These are phyloP conservation scores for Podila epicladia DNA, from an alignment of 192 early-diverging fungal genomes.

Conservation along the genomic window DNA sequence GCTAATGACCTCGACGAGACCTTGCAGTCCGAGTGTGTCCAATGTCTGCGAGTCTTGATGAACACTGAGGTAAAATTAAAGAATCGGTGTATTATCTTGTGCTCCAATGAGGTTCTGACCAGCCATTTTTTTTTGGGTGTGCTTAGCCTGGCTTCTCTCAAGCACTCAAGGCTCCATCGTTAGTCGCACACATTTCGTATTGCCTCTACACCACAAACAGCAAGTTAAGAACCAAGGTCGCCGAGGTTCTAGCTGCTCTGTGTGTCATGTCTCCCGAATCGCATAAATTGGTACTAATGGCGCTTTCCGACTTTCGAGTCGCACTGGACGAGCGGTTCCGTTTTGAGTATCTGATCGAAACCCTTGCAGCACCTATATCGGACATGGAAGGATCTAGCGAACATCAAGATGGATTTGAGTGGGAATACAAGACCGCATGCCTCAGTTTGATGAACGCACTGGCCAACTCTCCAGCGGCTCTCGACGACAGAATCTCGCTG, in stretches of 20 bases:
- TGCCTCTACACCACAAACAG: constrained; percentile 52
- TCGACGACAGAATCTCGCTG: constrained; percentile 54
- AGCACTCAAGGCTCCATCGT: constrained; percentile 47
- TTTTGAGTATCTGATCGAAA: constrained; percentile 61
- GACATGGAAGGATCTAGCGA: constrained; percentile 7
- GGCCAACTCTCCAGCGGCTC: constrained; percentile 52
- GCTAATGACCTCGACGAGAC: constrained; percentile 54
- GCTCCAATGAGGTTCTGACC: neutral
- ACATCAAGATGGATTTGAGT: constrained; percentile 30
- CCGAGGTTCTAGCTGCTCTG: constrained; percentile 56
- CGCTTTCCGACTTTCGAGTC: constrained; percentile 57
- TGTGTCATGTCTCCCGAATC: constrained; percentile 57
- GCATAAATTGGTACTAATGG: constrained; percentile 52
- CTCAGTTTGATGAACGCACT: constrained; percentile 59
- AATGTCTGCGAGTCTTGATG: constrained; percentile 58
- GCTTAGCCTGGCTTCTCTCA: constrained; percentile 56
- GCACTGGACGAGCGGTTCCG: constrained; percentile 62
- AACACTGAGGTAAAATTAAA: constrained; percentile 57
- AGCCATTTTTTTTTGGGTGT: neutral
- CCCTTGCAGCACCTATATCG: constrained; percentile 20
- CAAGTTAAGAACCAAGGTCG: constrained; percentile 55
- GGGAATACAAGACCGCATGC: constrained; percentile 56
- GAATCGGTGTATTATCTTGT: too few relatives aligned
- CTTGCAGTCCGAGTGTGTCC: constrained; percentile 59
- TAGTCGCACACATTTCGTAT: constrained; percentile 49